Conservation (phyloP, 768 basidiomycete genomes). For the Fomitopsis serialis region DNA sequence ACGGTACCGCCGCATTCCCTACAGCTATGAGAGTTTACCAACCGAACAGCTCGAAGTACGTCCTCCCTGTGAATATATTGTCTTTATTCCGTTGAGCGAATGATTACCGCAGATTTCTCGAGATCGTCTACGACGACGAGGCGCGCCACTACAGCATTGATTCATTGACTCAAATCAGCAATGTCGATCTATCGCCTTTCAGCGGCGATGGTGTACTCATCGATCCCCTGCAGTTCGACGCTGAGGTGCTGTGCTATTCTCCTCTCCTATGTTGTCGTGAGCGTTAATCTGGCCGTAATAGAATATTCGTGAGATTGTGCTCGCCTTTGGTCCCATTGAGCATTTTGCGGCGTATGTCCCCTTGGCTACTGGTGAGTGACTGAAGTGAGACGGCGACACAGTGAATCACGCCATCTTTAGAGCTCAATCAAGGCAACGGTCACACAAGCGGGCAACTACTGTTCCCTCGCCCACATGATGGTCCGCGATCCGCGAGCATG, state of each 20-base stretch:
- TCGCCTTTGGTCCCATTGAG: conserved; percentile 64
- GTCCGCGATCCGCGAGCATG: conserved; percentile 51
- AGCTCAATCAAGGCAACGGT: neutral
- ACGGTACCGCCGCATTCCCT: conserved; percentile 15
- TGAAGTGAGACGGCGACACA: neutral
- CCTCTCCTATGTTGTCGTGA: neutral
- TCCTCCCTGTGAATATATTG: too few relatives aligned
- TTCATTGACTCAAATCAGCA: neutral
- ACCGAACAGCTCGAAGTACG: conserved; percentile 43
- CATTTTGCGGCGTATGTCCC: conserved; percentile 34
- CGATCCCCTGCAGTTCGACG: conserved; percentile 54
- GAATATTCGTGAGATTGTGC: conserved; percentile 47
- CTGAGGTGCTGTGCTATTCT: conserved; percentile 36
- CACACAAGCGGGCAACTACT: neutral
- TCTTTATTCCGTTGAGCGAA: too few relatives aligned
- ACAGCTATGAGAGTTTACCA: conserved; percentile 58
- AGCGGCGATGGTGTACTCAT: conserved; percentile 37
- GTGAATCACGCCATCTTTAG: neutral
- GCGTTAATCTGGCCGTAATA: conserved; percentile 23
- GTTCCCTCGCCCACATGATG: conserved; percentile 43
- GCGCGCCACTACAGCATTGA: conserved; percentile 26
- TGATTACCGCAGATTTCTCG: conserved; percentile 7
- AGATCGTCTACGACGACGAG: conserved; percentile 43
- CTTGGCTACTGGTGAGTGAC: conserved; percentile 8
- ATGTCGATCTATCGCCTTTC: conserved; percentile 16